phyloP scores from a whole-genome alignment of 306 rosid genomes.

The Trichosanthes truncata region DNA sequence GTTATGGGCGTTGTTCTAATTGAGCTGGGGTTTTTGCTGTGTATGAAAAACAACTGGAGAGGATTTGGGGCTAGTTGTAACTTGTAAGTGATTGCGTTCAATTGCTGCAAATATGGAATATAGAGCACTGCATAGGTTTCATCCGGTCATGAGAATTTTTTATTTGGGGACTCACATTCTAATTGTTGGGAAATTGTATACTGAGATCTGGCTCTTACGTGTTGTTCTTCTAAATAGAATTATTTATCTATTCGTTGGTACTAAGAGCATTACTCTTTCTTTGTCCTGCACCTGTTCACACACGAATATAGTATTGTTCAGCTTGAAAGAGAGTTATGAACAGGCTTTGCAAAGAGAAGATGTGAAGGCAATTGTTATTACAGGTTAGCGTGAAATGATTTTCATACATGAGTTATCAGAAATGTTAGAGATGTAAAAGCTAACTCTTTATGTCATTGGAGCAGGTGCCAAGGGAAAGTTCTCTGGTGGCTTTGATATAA shows the following conservation, averaged over 20 bases:
- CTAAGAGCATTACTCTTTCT: background rate
- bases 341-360: conserved; percentile 65
- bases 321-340: conserved; percentile 64
- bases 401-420: background rate
- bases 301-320: conserved; percentile 35
- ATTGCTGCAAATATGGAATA: background rate
- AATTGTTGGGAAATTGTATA: background rate
- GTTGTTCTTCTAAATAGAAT: background rate
- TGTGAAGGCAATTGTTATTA: conserved; percentile 82
- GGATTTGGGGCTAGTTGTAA: background rate
- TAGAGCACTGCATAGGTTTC: background rate
- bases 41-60: background rate
- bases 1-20: background rate
- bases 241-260: background rate
- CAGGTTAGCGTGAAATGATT: conserved; percentile 38
- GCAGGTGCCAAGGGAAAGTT: conserved; percentile 80
- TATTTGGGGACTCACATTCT: background rate
- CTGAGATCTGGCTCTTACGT: background rate
- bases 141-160: background rate
- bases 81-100: background rate
- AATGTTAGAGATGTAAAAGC: conserved; percentile 6
- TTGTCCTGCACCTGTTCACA: background rate
- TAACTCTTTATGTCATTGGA: conserved; percentile 13
- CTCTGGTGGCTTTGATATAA: conserved; percentile 95
- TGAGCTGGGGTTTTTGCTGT: background rate